Evolutionary conservation across 1,284 basidiomycete genomes (phyloP), one percentile per base, ranked within the genome.

Genomic region (Moniliophthora roreri): DNA sequence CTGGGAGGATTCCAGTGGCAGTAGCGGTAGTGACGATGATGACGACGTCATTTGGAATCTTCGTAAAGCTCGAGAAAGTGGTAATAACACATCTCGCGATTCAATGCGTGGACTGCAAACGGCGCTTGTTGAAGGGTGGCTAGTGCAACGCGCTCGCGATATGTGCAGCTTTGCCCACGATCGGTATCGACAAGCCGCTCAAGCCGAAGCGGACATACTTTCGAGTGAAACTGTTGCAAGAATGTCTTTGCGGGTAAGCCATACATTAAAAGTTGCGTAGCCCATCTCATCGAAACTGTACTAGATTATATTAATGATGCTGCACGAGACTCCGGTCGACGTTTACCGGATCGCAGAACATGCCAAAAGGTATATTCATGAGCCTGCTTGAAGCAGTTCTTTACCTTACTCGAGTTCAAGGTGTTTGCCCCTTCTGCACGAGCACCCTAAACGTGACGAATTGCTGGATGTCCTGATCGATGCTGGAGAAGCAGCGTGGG

Each of bases 141-240:
- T 88, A 3, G 78, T 86, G 11, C 83, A 86, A 57, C 70, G 83
- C 42, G 86, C 84, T 1, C 72, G 86, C 24, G 86, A 88, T 60
- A 86, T 87, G 84, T 87, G 85, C 65, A 82, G 79, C 58, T 88
- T 87, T 67, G 74, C 84, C 3, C 86, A 89, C 64, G 85, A 88
- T 62, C 72, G 85, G 45, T 88, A 87, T 67, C 77, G 85, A 8
- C 85, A 87, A 65, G 84, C 85, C 15, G 83, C 82, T 8, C 80
- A 83, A 60, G 76, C 74, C 2, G 83, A 86, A 65, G 79, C 77
- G 0, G 73, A 77, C 41, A 67, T 65, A 2, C 69, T 87, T 11
- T 70, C 82, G 0, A 67, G 70, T 37, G 77, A 77, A n/a, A 65
- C 70, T 0, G 69, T 81, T 32, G 75, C 82, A n/a, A 85, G 82